phyloP scores from a whole-genome alignment of 306 rosid species.

The Prunus armeniaca region DNA sequence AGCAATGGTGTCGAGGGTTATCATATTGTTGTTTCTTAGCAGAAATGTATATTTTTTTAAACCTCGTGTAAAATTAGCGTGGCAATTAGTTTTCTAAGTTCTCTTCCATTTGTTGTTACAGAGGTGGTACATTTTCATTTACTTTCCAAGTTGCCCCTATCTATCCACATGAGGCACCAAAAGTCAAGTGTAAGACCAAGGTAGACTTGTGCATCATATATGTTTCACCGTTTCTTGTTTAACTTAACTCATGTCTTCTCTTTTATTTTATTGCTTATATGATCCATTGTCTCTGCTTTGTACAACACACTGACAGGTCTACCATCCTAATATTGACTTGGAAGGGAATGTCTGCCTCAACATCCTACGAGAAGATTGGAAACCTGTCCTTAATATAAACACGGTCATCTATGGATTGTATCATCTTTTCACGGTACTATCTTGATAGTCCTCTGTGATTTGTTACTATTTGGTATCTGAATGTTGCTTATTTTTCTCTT shows the following conservation, averaged over 20 bases:
- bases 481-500: slow-evolving; percentile 8
- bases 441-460: not conserved
- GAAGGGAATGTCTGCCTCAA: slow-evolving; percentile 96
- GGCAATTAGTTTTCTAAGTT: slow-evolving; percentile 7
- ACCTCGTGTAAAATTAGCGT: not conserved
- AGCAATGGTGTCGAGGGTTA: not conserved
- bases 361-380: slow-evolving; percentile 96
- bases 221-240: not conserved
- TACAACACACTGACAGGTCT: slow-evolving; percentile 48
- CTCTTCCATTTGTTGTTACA: slow-evolving; percentile 35
- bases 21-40: not conserved
- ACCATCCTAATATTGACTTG: slow-evolving; percentile 96
- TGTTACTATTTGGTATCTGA: not conserved
- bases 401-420: slow-evolving; percentile 79
- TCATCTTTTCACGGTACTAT: slow-evolving; percentile 80
- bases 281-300: slow-evolving; percentile 2
- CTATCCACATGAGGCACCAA: slow-evolving; percentile 92
- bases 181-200: slow-evolving; percentile 97
- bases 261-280: not conserved
- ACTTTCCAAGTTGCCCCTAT: slow-evolving; percentile 72
- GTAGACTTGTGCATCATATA: slow-evolving; percentile 38
- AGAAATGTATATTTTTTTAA: not conserved
- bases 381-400: slow-evolving; percentile 90
- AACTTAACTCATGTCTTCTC: not conserved
- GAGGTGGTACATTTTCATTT: slow-evolving; percentile 79